phyloP scores from a whole-genome alignment of 306 rosid genomes.

The peach (Prunus persica) region Prunus_persica_NCBIv2 NC_034014.1:2886001-2886500 shows the following conservation, averaged over 20 bases:
- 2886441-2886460: conserved; percentile 88
- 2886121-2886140: conserved; percentile 82
- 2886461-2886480: conserved; percentile 91
- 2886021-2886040: no score
- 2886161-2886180: conserved; percentile 69
- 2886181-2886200: conserved; percentile 47
- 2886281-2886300: neutral
- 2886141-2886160: conserved; percentile 99
- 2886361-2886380: conserved; percentile 87
- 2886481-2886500: conserved; percentile 80
- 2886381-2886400: conserved; percentile 87
- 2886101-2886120: conserved; percentile 84
- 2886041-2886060: neutral
- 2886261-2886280: neutral
- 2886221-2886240: neutral
- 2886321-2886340: conserved; percentile 90
- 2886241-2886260: neutral
- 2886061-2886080: conserved; percentile 42
- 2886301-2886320: conserved; percentile 68
- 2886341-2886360: conserved; percentile 88
- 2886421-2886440: conserved; percentile 98
- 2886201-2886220: neutral
- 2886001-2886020: neutral
- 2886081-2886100: conserved; percentile 61
- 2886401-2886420: conserved; percentile 54